phyloP scores from a whole-genome alignment of 805 yeast species.

The Wickerhamiella dianesei region DNA sequence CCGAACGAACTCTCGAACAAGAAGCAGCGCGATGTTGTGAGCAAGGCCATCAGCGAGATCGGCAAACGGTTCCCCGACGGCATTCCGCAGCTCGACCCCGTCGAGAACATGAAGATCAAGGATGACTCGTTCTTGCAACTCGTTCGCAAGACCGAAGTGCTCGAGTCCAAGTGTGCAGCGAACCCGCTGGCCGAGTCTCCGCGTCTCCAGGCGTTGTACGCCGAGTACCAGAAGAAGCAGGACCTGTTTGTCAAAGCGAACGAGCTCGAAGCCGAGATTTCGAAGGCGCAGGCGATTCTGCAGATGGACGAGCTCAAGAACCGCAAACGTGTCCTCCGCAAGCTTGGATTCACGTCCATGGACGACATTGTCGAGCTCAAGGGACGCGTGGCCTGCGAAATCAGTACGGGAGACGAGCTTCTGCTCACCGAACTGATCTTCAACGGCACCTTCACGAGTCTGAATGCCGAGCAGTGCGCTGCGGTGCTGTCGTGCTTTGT shows the following conservation, averaged over 20 bases:
- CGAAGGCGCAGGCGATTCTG: conserved; percentile 78
- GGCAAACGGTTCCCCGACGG: conserved; percentile 79
- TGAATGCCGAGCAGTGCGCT: conserved; percentile 82
- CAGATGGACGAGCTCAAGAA: conserved; percentile 89
- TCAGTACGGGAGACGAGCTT: conserved; percentile 62
- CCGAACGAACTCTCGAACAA: conserved; percentile 52
- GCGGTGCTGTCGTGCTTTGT: conserved; percentile 88
- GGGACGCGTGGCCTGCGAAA: conserved; percentile 96
- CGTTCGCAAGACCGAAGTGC: conserved; percentile 63
- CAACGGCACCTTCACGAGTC: conserved; percentile 86
- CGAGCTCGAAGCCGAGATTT: conserved; percentile 46
- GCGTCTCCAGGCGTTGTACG: conserved; percentile 48
- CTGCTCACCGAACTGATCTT: conserved; percentile 89
- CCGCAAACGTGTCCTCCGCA: conserved; percentile 82
- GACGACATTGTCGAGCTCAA: conserved; percentile 86
- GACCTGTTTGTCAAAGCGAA: conserved; percentile 46
- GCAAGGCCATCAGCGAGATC: conserved; percentile 67
- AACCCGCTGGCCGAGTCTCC: conserved; percentile 45
- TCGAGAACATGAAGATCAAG: conserved; percentile 79
- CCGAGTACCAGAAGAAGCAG: conserved; percentile 51
- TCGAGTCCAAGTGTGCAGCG: conserved; percentile 57
- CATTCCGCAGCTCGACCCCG: conserved; percentile 80
- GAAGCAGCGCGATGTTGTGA: conserved; percentile 37
- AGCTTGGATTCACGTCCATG: conserved; percentile 78
- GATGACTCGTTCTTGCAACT: conserved; percentile 64